phyloP scores from a whole-genome alignment of 2,329 filamentous ascomycete species.

The Taxawa tesnikishii region DNA sequence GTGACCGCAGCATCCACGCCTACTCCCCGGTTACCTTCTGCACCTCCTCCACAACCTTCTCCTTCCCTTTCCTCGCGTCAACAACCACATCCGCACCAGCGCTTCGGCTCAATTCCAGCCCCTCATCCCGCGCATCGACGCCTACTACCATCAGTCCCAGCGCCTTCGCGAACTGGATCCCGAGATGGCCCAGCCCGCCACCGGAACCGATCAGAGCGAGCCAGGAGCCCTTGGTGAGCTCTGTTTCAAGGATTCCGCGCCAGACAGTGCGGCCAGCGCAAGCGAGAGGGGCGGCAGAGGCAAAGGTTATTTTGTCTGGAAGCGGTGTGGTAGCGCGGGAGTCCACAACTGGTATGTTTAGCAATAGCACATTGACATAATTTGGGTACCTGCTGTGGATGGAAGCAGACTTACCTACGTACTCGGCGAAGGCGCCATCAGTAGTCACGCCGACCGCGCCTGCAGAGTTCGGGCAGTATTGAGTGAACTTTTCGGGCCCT shows the following conservation, averaged over 20 bases:
- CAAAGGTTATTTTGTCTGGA: conserved; percentile 36
- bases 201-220: conserved; percentile 22
- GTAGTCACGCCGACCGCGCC: conserved; percentile 37
- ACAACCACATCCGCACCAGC: conserved; percentile 40
- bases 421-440: conserved; percentile 47
- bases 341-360: conserved; percentile 40
- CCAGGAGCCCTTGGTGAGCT: conserved; percentile 26
- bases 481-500: conserved; percentile 33
- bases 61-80: conserved; percentile 38
- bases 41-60: conserved; percentile 35
- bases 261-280: conserved; percentile 44
- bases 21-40: conserved; percentile 34
- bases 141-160: conserved; percentile 40
- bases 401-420: no score
- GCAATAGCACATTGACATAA: no score
- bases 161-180: conserved; percentile 38
- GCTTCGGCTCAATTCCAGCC: conserved; percentile 33
- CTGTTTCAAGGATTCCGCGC: conserved; percentile 31
- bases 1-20: conserved; percentile 43
- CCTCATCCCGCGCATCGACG: conserved; percentile 43
- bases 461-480: conserved; percentile 38
- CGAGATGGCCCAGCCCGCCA: conserved; percentile 43
- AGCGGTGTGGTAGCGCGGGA: conserved; percentile 31
- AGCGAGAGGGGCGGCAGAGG: conserved; percentile 43
- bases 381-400: no score